These are phyloP conservation scores for Vitis labrusca DNA, from an alignment of 164 flowering plant species.

Conservation along the genomic window DNA sequence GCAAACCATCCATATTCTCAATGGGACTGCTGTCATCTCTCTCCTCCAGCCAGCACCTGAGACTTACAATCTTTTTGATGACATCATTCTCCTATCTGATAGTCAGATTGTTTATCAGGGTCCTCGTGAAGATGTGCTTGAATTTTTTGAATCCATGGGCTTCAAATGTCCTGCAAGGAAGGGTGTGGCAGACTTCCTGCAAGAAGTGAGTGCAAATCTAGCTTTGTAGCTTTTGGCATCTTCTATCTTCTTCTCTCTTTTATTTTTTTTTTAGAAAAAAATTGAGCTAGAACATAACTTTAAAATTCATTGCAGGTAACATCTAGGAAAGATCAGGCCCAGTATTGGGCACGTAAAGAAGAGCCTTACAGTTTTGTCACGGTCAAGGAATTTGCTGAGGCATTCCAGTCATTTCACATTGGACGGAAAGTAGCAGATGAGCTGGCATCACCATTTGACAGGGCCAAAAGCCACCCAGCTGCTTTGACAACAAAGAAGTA, in stretches of 20 bases:
- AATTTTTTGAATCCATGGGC: conserved; percentile 65
- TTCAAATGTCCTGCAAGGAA: conserved; percentile 70
- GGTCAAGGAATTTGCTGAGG: conserved; percentile 30
- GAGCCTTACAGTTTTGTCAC: conserved; percentile 33
- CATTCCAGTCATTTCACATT: conserved; percentile 30
- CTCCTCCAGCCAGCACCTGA: conserved; percentile 93
- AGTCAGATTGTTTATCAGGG: conserved; percentile 79
- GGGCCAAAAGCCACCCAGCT: conserved; percentile 32
- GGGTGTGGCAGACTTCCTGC: conserved; percentile 73
- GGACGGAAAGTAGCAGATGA: conserved; percentile 25
- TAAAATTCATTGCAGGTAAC: conserved; percentile 32
- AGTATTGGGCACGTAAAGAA: conserved; percentile 30
- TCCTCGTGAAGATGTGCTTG: conserved; percentile 65
- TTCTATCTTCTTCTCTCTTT: background rate
- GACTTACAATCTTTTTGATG: conserved; percentile 72
- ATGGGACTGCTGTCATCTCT: conserved; percentile 72
- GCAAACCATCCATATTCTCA: conserved; percentile 55
- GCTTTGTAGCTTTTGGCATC: background rate
- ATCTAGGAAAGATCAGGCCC: conserved; percentile 51
- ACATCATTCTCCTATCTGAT: conserved; percentile 71
- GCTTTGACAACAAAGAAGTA: conserved; percentile 45
- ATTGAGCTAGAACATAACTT: background rate
- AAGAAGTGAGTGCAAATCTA: conserved; percentile 45
- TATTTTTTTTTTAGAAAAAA: too few species aligned
- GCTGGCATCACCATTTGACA: conserved; percentile 35